phyloP scores from a whole-genome alignment of 306 rosid species.

The Pyrus bretschneideri region DNA sequence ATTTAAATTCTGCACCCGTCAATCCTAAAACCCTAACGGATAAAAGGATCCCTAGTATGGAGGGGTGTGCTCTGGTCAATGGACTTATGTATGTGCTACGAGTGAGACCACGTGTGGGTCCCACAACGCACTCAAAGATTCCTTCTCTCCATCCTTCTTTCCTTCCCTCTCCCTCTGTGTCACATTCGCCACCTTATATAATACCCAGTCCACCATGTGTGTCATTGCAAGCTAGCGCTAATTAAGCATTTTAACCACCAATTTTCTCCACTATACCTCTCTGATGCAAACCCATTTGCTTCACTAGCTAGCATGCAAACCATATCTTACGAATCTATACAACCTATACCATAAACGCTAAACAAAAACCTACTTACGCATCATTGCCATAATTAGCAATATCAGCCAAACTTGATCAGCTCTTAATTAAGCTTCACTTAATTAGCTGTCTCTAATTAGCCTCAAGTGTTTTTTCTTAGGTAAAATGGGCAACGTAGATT shows the following conservation, averaged over 20 bases:
- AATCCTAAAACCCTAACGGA: neutral
- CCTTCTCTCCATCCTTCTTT: neutral
- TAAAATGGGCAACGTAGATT: conserved; percentile 48
- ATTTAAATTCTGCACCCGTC: neutral
- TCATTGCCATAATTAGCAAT: neutral
- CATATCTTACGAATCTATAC: neutral
- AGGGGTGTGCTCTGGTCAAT: neutral
- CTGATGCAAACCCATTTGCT: neutral
- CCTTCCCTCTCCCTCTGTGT: neutral
- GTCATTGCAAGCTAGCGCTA: neutral
- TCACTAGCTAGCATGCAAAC: neutral
- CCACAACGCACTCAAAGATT: conserved; percentile 12
- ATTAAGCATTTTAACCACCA: neutral
- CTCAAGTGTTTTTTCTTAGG: neutral
- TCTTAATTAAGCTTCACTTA: neutral
- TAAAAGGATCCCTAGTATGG: neutral
- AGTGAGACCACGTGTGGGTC: conserved; percentile 15
- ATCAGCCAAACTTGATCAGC: neutral
- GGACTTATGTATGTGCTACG: neutral
- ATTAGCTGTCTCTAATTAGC: neutral
- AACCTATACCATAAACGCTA: neutral
- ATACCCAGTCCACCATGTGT: neutral
- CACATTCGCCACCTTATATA: conserved; percentile 1
- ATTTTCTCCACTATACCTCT: neutral
- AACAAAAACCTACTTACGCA: neutral